Conservation (phyloP, 2,329 filamentous ascomycete genomes). For the Macrophomina phaseolina region DNA sequence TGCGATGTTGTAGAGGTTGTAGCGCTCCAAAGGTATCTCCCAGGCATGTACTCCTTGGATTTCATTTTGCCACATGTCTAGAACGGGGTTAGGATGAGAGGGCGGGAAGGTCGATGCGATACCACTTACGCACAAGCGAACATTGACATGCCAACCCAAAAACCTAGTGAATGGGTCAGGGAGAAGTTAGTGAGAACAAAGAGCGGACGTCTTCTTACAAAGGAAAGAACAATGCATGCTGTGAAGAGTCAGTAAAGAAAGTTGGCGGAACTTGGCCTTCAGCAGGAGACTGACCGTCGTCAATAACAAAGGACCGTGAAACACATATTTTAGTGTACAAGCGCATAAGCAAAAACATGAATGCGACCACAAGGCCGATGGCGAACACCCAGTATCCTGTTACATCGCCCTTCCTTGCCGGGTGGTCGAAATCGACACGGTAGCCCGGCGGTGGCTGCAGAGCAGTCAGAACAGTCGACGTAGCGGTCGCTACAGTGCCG, state of each 20-base stretch:
- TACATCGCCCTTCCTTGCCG: constrained; percentile 31
- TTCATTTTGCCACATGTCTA: constrained; percentile 23
- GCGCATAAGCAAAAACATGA: constrained; percentile 36
- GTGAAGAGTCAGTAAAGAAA: not conserved
- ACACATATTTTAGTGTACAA: constrained; percentile 37
- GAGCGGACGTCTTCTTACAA: not conserved
- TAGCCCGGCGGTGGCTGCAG: constrained; percentile 38
- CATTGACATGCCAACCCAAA: not conserved
- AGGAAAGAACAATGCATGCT: constrained; percentile 8
- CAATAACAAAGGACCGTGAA: constrained; percentile 34
- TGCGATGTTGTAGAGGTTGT: constrained; percentile 29
- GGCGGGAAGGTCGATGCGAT: no score
- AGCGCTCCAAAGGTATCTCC: constrained; percentile 33
- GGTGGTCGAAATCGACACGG: constrained; percentile 38
- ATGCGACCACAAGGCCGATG: constrained; percentile 33
- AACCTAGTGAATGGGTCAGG: not conserved
- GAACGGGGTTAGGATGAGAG: not conserved
- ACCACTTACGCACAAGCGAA: not conserved
- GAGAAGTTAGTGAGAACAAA: not conserved
- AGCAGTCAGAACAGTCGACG: not conserved
- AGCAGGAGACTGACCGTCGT: constrained; percentile 36
- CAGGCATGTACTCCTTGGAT: constrained; percentile 34
- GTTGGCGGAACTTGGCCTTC: no score
- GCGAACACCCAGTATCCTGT: constrained; percentile 34
- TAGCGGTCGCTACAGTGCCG: constrained; percentile 2